Evolutionary conservation across 441 rosid species (phyloP).

Genomic region (Rhodomyrtus psidioides): DNA sequence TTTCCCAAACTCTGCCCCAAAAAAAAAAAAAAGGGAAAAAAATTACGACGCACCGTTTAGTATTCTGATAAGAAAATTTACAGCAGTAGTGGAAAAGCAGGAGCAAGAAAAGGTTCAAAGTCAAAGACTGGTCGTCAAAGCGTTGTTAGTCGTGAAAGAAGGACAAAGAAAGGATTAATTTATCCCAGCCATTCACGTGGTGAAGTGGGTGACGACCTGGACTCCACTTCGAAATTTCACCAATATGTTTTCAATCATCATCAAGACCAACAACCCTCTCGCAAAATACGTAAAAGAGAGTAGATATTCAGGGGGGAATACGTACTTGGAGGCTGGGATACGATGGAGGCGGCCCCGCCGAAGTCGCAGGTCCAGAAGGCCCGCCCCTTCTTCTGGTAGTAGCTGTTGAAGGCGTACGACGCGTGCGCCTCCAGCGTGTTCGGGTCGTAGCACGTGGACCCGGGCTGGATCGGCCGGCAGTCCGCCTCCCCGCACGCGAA

Average conservation of each 20-base stretch:
- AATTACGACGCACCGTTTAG: no score
- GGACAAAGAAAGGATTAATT: not conserved
- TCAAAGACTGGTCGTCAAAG: not conserved
- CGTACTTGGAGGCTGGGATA: conserved; percentile 70
- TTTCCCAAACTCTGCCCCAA: conserved; percentile 45
- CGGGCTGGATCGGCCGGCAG: conserved; percentile 66
- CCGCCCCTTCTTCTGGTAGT: conserved; percentile 71
- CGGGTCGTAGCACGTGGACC: conserved; percentile 62
- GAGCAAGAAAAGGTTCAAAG: not conserved
- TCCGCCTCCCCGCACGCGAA: conserved; percentile 89
- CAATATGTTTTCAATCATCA: not conserved
- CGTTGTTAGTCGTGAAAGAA: not conserved
- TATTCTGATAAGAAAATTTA: no score
- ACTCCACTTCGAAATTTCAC: not conserved
- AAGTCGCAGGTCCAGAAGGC: conserved; percentile 64
- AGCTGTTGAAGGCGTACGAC: conserved; percentile 86
- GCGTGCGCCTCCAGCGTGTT: conserved; percentile 80
- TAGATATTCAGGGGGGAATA: not conserved
- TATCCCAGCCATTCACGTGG: not conserved
- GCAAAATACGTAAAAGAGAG: not conserved
- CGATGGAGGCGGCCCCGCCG: conserved; percentile 74
- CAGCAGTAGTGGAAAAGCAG: no score
- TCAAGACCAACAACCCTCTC: no score
- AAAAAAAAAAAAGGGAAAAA: not conserved
- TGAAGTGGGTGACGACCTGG: not conserved